Conservation (phyloP, 108 stramenopile species). For the Parietichytrium sp. region DNA sequence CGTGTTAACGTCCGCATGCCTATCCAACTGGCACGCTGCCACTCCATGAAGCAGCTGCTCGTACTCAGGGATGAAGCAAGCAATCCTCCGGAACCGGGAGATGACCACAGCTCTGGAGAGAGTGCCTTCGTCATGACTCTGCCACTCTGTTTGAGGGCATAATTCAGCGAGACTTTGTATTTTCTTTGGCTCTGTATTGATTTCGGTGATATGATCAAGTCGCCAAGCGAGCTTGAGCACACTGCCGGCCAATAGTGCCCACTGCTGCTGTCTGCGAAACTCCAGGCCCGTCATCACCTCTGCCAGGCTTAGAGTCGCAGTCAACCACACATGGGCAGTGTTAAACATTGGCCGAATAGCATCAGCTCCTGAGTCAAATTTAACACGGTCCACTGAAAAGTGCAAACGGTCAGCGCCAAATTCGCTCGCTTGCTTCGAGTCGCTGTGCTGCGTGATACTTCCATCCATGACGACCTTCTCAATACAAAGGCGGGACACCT, state of each 20-base stretch:
- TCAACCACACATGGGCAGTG: neutral
- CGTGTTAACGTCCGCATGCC: neutral
- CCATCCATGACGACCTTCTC: too few species aligned
- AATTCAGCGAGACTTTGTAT: neutral
- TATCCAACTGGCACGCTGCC: conserved; percentile 7
- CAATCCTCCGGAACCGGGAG: neutral
- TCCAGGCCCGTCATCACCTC: neutral
- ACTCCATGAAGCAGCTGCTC: neutral
- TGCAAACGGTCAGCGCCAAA: too few species aligned
- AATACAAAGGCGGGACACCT: too few species aligned
- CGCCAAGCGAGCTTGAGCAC: neutral
- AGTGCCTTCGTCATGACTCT: neutral
- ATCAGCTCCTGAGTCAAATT: neutral
- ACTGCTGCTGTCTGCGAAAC: conserved; percentile 4
- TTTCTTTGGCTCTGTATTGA: neutral
- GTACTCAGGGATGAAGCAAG: conserved; percentile 23
- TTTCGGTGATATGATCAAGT: neutral
- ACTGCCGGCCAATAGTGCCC: neutral
- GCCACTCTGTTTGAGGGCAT: neutral
- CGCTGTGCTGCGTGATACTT: too few species aligned
- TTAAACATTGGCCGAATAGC: conserved; percentile 23
- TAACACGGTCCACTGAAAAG: too few species aligned
- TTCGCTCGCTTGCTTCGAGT: too few species aligned
- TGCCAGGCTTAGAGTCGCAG: neutral
- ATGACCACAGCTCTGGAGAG: neutral